A percentile compares a stretch with the other conserved stretches of the same genome.
phyloP scores from a whole-genome alignment of 2,329 filamentous ascomycete genomes.

The Tricladium varicosporioides region DNA sequence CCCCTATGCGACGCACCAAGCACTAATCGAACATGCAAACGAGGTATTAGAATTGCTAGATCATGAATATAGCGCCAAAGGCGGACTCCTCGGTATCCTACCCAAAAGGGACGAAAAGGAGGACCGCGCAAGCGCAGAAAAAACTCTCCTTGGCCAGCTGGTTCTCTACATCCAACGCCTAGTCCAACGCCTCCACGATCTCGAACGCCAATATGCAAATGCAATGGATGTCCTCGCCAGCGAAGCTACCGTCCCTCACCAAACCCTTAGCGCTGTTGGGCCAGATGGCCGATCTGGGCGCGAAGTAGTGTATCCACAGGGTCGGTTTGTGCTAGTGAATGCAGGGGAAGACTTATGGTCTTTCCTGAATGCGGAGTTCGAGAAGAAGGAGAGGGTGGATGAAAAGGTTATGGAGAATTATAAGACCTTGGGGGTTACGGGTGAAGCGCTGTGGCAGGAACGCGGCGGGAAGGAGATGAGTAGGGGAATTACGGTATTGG shows the following conservation, averaged over 20 bases:
- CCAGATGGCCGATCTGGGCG: conserved; percentile 47
- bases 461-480: conserved; percentile 21
- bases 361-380: conserved; percentile 47
- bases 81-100: conserved; percentile 54
- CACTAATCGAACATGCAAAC: conserved; percentile 56
- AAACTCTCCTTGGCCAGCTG: conserved; percentile 56
- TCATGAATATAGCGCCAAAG: conserved; percentile 54
- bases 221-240: conserved; percentile 48
- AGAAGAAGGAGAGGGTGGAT: conserved; percentile 24
- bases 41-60: conserved; percentile 58
- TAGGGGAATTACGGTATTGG: conserved; percentile 46
- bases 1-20: conserved; percentile 29
- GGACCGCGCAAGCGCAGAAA: conserved; percentile 44
- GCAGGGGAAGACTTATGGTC: conserved; percentile 50
- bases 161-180: conserved; percentile 54
- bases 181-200: conserved; percentile 53
- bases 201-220: conserved; percentile 53
- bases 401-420: conserved; percentile 43
- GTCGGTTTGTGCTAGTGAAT: conserved; percentile 54
- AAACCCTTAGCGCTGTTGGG: conserved; percentile 52
- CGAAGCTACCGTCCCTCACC: conserved; percentile 49
- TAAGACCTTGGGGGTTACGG: conserved; percentile 39
- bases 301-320: conserved; percentile 53
- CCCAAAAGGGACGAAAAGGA: conserved; percentile 41
- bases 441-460: conserved; percentile 34